Percentiles rank a stretch among this genome's conserved stretches.
Conservation (phyloP, 2,329 filamentous ascomycete species). For the Aspergillus texensis region DNA sequence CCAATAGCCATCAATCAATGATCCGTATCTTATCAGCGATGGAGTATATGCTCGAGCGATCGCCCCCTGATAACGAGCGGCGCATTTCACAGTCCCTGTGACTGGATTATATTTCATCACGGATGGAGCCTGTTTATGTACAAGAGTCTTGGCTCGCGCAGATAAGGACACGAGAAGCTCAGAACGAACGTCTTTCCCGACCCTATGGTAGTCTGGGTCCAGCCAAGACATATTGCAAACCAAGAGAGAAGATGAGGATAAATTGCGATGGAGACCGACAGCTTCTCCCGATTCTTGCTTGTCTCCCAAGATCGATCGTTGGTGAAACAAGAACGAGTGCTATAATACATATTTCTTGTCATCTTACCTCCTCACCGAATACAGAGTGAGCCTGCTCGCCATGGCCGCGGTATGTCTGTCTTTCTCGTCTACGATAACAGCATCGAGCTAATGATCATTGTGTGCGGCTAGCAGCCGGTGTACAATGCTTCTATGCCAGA, state of each 20-base stretch:
- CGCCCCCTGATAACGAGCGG: neutral
- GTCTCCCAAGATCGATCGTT: neutral
- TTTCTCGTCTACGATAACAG: neutral
- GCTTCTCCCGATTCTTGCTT: neutral
- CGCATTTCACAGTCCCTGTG: neutral
- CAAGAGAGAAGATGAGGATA: neutral
- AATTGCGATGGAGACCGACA: neutral
- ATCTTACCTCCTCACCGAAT: too few species aligned
- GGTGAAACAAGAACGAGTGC: neutral
- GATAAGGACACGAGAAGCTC: neutral
- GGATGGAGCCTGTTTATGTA: neutral
- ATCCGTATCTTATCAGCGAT: neutral
- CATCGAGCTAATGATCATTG: neutral
- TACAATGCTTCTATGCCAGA: constrained; percentile 48
- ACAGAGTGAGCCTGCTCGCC: neutral
- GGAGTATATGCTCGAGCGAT: neutral
- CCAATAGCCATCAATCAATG: neutral
- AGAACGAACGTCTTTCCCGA: neutral
- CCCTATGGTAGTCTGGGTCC: neutral
- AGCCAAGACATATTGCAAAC: neutral
- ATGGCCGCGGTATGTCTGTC: neutral
- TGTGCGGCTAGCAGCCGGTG: constrained; percentile 27
- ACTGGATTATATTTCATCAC: neutral
- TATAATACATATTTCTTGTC: neutral
- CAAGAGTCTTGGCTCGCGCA: neutral